phyloP scores from a whole-genome alignment of 768 basidiomycete genomes.

The Epithele typhae region DNA sequence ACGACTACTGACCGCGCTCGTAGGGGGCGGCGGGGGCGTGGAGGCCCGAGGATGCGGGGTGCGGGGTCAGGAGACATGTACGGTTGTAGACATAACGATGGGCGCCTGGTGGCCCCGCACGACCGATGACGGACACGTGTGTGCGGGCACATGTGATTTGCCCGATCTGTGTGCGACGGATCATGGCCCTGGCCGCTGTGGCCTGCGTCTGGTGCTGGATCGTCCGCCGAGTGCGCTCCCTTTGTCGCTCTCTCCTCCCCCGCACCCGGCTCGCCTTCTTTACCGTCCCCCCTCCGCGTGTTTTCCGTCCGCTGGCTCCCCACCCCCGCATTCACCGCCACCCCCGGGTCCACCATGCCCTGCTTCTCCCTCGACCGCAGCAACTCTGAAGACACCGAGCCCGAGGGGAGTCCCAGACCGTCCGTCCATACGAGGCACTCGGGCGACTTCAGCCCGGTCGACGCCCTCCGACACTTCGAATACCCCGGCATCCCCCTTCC shows the following conservation, averaged over 20 bases:
- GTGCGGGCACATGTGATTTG: constrained; percentile 11
- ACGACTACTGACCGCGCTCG: constrained; percentile 56
- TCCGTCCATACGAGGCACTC: background rate
- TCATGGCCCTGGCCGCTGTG: too few relatives aligned
- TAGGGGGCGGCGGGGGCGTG: background rate
- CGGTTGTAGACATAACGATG: too few relatives aligned
- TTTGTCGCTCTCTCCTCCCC: constrained; percentile 13
- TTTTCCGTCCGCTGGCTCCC: too few relatives aligned
- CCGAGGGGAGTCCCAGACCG: constrained; percentile 4
- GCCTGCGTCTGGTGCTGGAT: background rate
- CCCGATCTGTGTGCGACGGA: too few relatives aligned
- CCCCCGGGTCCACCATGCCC: constrained; percentile 3
- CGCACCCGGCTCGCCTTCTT: constrained; percentile 1
- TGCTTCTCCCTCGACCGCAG: constrained; percentile 2
- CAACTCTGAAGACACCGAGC: constrained; percentile 1
- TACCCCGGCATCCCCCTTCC: constrained; percentile 62
- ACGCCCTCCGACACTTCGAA: constrained; percentile 50
- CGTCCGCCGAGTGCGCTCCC: constrained; percentile 5
- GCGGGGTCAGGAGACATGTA: too few relatives aligned
- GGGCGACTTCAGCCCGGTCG: constrained; percentile 7
- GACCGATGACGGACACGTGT: constrained; percentile 6
- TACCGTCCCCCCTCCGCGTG: too few relatives aligned
- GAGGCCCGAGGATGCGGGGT: too few relatives aligned
- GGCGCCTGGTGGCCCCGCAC: background rate
- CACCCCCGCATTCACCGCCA: background rate